Percentiles rank a stretch among this genome's conserved stretches.
These are phyloP conservation scores for Sparassis latifolia DNA, from an alignment of 1,284 basidiomycete species.

Conservation along the genomic window DNA sequence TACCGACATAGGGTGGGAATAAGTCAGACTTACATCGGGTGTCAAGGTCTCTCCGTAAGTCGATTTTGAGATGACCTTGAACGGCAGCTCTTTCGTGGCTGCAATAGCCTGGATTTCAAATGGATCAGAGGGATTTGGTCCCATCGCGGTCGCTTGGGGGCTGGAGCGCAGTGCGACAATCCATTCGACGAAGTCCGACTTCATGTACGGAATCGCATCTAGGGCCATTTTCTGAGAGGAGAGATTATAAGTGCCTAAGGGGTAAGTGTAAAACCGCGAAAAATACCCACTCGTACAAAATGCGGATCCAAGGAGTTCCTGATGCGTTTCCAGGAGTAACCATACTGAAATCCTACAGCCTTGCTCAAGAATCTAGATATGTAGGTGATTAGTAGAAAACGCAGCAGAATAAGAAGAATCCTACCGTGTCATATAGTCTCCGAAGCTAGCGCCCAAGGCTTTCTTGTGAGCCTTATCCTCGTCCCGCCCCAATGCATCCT, in stretches of 20 bases:
- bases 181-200: not conserved
- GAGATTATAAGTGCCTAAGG: not conserved
- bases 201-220: not conserved
- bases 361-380: not conserved
- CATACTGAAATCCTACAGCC: not conserved
- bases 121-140: not conserved
- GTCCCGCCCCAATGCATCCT: not conserved
- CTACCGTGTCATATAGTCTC: not conserved
- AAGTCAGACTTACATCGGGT: not conserved
- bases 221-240: not conserved
- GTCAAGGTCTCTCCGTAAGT: not conserved
- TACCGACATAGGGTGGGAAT: too few species aligned
- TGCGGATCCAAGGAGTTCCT: not conserved
- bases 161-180: not conserved
- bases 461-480: not conserved
- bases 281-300: not conserved
- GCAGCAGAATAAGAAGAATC: not conserved
- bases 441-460: not conserved
- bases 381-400: not conserved
- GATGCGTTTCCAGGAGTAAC: not conserved
- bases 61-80: not conserved
- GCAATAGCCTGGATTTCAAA: not conserved
- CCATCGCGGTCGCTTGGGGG: not conserved
- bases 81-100: not conserved
- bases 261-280: not conserved